Evolutionary conservation across 169 alveolate genomes (phyloP), one percentile per base, ranked within the genome.

Genomic region (Eimeria praecox): DNA sequence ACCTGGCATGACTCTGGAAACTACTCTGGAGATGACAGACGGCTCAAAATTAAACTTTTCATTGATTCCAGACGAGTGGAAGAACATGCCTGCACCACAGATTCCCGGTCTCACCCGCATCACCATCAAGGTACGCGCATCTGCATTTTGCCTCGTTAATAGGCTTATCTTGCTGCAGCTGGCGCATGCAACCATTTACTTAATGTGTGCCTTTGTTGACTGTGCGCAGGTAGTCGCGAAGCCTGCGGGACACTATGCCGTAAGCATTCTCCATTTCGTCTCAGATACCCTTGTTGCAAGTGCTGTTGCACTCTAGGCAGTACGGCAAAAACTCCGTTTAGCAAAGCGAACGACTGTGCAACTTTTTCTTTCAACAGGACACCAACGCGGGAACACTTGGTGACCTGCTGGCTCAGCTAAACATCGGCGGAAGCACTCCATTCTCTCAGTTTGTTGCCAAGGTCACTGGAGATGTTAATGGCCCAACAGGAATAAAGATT

Each of bases 31-130:
- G 46, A 54, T 86, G 78, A 14, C 40, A 27, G 93, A 86, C n/a
- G 93, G 93, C 56, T 35, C 93, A 59, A 0, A 22, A 24, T 59
- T 30, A 2, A 86, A 86, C 27, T 86, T 86, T 38, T 33, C 64
- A 46, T 42, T 40, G 64, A 38, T 86, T 38, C 93, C 93, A 35
- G 35, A 86, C 33, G 80, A 40, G 30, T 86, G 80, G 93, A 59
- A 27, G 33, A 24, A 86, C 33, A 18, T 86, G 42, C 77, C 93
- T 35, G 93, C 82, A 40, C 80, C 80, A 27, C 93, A 86, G 42
- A 56, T 86, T 8, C 93, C 93, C 33, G 93, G 93, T 59, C 93
- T 86, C n/a, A 62, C 16, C 9, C 59, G 93, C 38, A 86, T 86
- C 12, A 40, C 56, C 27, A 40, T 86, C n/a, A 86, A 54, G 93